Conservation (phyloP, 495 filamentous ascomycete genomes). For the Podospora sp. region DNA sequence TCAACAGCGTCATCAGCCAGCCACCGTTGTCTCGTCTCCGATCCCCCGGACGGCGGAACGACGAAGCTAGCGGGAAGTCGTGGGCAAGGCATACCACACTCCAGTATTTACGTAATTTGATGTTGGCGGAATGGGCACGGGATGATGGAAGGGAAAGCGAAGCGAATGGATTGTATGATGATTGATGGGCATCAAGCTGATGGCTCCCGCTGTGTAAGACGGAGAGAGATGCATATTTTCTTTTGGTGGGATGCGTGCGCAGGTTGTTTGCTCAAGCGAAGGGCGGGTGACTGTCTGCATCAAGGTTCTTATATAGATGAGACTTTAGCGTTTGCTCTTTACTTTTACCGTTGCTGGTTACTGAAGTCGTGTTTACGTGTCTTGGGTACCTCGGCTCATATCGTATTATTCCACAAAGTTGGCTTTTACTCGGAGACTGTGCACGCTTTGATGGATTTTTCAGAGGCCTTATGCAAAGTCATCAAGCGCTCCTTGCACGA, state of each 20-base stretch:
- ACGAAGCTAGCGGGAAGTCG: too few species aligned
- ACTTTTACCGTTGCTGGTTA: neutral
- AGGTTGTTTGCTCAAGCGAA: neutral
- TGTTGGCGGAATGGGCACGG: neutral
- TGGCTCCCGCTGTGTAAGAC: neutral
- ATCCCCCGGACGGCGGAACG: too few species aligned
- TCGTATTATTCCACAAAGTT: too few species aligned
- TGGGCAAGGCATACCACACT: neutral
- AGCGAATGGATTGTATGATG: neutral
- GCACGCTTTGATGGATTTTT: too few species aligned
- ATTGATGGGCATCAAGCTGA: neutral
- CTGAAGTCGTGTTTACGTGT: too few species aligned
- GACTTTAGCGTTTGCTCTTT: neutral
- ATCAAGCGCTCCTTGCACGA: too few species aligned
- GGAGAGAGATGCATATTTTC: neutral
- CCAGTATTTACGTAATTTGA: neutral
- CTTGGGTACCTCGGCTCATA: too few species aligned
- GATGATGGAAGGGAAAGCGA: neutral
- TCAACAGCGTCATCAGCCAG: neutral
- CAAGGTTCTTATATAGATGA: neutral
- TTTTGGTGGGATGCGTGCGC: neutral
- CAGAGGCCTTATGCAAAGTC: too few species aligned
- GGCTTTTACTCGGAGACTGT: too few species aligned
- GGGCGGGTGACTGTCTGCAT: neutral
- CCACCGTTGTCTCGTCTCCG: too few species aligned